Base-by-base conservation (phyloP, 2,329 filamentous ascomycete genomes). In the Diaporthe vexans region DNA sequence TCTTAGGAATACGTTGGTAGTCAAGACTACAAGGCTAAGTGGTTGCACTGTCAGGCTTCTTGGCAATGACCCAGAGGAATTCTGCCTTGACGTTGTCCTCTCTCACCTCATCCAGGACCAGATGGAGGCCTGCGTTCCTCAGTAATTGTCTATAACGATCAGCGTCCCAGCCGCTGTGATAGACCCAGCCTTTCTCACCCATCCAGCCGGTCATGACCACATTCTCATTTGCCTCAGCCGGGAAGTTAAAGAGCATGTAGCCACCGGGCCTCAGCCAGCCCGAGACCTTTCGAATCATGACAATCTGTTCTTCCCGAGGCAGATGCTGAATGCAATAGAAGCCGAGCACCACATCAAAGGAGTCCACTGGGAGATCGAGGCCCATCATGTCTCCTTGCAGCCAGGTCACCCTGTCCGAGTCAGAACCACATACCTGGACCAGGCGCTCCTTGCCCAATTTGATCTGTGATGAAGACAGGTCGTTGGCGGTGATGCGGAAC, bases 321-420 rank as follows among this genome's bases (percentile, higher is more conserved):
- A 91, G 83, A 76, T 91, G 89, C 69, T 90, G 86, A 69, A 91
- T 79, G 46, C 86, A 88, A 79, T 89, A 91, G 77, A 91, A 85
- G 0, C 71, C 61, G 24, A 70, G 71, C 10, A 69, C 59, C 26
- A 69, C 56, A 35, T 73, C 59, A 57, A 58, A 75, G 33, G 54
- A 35, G 21, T 7, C 35, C 4, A 1, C 26, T 9, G 73, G 61
- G 26, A 79, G 85, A 3, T 77, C 69, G 7, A 86, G 81, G 1
- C n/a, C 13, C 65, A 73, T 73, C 63, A 73, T 73, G n/a, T 75
- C 71, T 6, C 71, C 40, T 58, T 75, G 56, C 29, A 75, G 26
- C 71, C 63, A 75, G 13, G 57, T 43, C 17, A 73, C 51, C 7
- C 71, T 48, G 19, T 75, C 63, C 24, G 11, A 75, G 63, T 74